Evolutionary conservation across 345 rosid genomes (phyloP), one percentile per base, ranked within the genome.

Genomic region (Cardamine occulta): DNA sequence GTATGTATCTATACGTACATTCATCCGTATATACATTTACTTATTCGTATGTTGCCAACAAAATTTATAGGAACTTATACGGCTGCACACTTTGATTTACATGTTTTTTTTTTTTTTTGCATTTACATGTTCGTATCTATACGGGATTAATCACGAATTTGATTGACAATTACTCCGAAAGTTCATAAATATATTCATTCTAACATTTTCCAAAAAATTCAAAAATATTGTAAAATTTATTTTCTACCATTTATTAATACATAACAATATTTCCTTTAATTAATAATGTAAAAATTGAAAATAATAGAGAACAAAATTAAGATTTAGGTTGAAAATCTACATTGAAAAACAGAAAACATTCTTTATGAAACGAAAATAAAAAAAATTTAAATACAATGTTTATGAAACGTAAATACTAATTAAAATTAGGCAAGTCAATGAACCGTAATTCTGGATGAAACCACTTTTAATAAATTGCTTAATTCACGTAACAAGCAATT

Each of bases 11-110:
- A 35, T 1, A 8, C 40, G 58, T 69, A 68, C 44, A 19, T 42
- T 19, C 51, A 24, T 67, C 54, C 67, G 55, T 66, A 66, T 67
- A 18, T 48, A 58, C 67, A 48, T 49, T 24, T 4, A 19, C 47
- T 8, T 55, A 65, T 55, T 56, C 52, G 60, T 63, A 72, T 10
- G 29, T 64, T 44, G 18, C 5, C 55, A 62, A 62, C 70, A 24
- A 5, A 73, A 29, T 18, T 52, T 12, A 31, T 44, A 32, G 56
- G 47, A 54, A 53, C 17, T 28, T 7, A 7, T 62, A 63, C 34
- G 70, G 62, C 52, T 63, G 47, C 35, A 54, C 37, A 31, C 11
- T 57, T 34, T 55, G 37, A 73, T 18, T 49, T 26, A n/a, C n/a
- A n/a, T n/a, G n/a, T n/a, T n/a, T n/a, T n/a, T n/a, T n/a, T n/a